Conservation (phyloP, 129 eudicot species). For the Saposhnikovia divaricata region DNA sequence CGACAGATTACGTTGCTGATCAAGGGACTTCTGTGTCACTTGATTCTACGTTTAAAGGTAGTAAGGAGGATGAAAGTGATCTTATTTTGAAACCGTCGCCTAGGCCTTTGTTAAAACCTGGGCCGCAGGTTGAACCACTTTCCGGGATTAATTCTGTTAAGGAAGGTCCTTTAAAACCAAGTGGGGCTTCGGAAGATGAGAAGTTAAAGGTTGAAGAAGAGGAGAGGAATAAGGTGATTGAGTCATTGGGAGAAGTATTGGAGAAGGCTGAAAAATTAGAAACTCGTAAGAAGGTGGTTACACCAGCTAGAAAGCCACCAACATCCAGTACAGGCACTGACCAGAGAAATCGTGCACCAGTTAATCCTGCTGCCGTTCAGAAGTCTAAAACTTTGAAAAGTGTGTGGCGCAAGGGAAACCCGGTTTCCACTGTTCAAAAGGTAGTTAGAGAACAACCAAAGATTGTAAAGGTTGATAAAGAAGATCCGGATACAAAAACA, state of each 20-base stretch:
- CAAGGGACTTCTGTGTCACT: conserved; percentile 60
- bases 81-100: conserved; percentile 62
- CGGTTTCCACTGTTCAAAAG: conserved; percentile 36
- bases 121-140: conserved; percentile 31
- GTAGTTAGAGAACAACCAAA: conserved; percentile 18
- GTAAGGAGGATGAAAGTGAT: conserved; percentile 47
- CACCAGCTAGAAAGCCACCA: conserved; percentile 21
- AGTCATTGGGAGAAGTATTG: conserved; percentile 69
- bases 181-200: conserved; percentile 23
- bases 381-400: conserved; percentile 60
- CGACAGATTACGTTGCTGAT: conserved; percentile 66
- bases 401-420: conserved; percentile 90
- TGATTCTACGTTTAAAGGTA: conserved; percentile 44
- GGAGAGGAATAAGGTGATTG: conserved; percentile 72
- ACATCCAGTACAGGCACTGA: conserved; percentile 12
- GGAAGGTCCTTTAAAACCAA: conserved; percentile 26
- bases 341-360: conserved; percentile 32
- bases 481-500: conserved; percentile 27
- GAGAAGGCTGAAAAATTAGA: conserved; percentile 83
- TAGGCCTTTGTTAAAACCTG: conserved; percentile 60
- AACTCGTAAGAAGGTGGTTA: conserved; percentile 29
- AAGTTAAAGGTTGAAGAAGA: conserved; percentile 27
- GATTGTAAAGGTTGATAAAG: conserved; percentile 23
- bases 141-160: conserved; percentile 20
- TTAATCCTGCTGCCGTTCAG: conserved; percentile 16